phyloP scores from a whole-genome alignment of 192 early-diverging fungal species.

The Podila verticillata region DNA sequence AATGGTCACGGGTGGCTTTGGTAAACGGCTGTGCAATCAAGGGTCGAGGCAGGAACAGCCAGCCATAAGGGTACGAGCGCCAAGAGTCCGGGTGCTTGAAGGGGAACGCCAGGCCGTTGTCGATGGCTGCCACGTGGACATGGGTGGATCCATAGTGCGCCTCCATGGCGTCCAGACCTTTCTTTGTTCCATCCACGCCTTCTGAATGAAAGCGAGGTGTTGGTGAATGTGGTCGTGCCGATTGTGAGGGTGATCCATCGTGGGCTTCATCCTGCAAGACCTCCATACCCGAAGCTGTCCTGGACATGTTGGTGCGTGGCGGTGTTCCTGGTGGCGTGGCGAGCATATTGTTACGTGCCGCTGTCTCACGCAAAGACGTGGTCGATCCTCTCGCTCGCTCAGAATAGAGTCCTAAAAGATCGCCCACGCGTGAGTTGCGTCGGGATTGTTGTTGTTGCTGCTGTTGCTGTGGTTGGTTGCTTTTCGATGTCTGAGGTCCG shows the following conservation, averaged over 20 bases:
- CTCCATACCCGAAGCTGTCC: conserved; percentile 14
- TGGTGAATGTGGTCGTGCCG: not conserved
- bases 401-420: conserved; percentile 26
- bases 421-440: conserved; percentile 37
- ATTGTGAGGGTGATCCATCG: not conserved
- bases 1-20: conserved; percentile 68
- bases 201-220: not conserved
- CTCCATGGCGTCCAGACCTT: conserved; percentile 7
- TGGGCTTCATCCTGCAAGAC: conserved; percentile 4
- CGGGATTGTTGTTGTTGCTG: conserved; percentile 13
- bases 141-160: conserved; percentile 53
- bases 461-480: conserved; percentile 13
- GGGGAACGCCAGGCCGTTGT: conserved; percentile 94
- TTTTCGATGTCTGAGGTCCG: conserved; percentile 6
- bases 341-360: conserved; percentile 15
- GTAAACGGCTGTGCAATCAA: conserved; percentile 74
- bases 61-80: conserved; percentile 93
- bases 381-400: conserved; percentile 7
- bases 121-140: conserved; percentile 88
- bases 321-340: conserved; percentile 45
- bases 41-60: conserved; percentile 76
- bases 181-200: not conserved
- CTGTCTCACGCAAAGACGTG: conserved; percentile 21
- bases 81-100: conserved; percentile 91
- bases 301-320: conserved; percentile 10